Evolutionary conservation across 768 basidiomycete genomes (phyloP), one percentile per base, ranked within the genome.

Genomic region (Artomyces pyxidatus): DNA sequence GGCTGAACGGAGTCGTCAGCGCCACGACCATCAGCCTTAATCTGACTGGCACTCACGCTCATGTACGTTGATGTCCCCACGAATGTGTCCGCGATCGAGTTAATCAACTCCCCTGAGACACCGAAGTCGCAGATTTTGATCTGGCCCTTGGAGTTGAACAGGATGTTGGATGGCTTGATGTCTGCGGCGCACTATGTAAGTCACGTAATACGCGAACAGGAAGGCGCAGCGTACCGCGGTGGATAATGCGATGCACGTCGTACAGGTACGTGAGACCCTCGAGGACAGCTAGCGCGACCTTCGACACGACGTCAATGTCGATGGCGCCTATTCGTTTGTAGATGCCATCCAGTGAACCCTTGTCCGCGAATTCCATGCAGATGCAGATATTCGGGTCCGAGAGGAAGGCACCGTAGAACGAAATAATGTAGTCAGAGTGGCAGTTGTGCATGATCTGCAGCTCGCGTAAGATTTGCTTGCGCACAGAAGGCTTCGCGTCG

Each of bases 121-220:
- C 96, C 96, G 65, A 98, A 99, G 67, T 99, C 96, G 61, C 95
- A 97, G 47, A 99, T 94, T 72, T 99, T 99, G 76, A 98, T 94
- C 58, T 96, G 84, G 26, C 96, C 96, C 42, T 75, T 72, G 6
- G 95, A 96, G 63, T 97, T 98, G 69, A 76, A 91, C 39, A 98
- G 74, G 55, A 99, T 96, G 62, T 99, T 99, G 11, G 93, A 96
- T 25, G 96, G 96, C 68, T 99, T 99, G 76, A 99, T 97, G 63
- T 98, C 96, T 98, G 60, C 12, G 42, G 9, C 41, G n/a, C n/a
- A 35, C 25, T 10, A 49, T 25, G 35, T 47, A 10, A n/a, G 32
- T 8, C 22, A 14, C 28, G n/a, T 32, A 21, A 9, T 51, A 42
- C 26, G 28, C 21, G 22, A 45, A 39, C 19, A 5, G 37, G 14